Percentiles rank a stretch among this genome's conserved stretches.
Conservation (phyloP, 768 basidiomycete genomes). For the Psilocybe cubensis region DNA sequence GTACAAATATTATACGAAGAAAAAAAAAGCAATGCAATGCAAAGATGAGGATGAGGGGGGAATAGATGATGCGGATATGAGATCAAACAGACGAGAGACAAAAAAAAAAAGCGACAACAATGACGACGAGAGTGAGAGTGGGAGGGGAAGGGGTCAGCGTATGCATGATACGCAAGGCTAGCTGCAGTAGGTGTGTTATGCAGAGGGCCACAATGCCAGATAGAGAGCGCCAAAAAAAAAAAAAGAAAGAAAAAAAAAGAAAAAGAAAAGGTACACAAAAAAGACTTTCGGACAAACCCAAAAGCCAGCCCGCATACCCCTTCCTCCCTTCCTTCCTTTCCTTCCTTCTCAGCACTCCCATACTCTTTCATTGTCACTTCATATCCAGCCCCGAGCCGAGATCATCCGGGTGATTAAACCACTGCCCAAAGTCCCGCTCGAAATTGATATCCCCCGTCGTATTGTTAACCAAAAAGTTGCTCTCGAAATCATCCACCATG, state of each 20-base stretch:
- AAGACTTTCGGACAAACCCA: neutral
- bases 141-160: too few relatives aligned
- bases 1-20: too few relatives aligned
- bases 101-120: too few relatives aligned
- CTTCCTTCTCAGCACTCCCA: conserved; percentile 3
- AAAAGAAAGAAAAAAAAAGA: neutral
- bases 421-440: conserved; percentile 76
- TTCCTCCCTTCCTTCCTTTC: neutral
- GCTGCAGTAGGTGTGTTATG: too few relatives aligned
- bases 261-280: neutral
- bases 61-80: too few relatives aligned
- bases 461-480: conserved; percentile 43
- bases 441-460: conserved; percentile 56
- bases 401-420: conserved; percentile 65
- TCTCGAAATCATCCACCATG: conserved; percentile 36
- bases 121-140: too few relatives aligned
- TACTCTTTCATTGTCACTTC: conserved; percentile 26
- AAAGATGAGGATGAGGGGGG: neutral
- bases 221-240: neutral
- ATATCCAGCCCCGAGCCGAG: conserved; percentile 31
- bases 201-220: too few relatives aligned
- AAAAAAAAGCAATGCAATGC: conserved; percentile 12
- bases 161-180: too few relatives aligned
- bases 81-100: too few relatives aligned
- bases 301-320: neutral